A percentile compares a stretch with the other conserved stretches of the same genome.
These are phyloP conservation scores for Craterostigma plantagineum DNA, from an alignment of 257 asterid species.

Conservation along the genomic window DNA sequence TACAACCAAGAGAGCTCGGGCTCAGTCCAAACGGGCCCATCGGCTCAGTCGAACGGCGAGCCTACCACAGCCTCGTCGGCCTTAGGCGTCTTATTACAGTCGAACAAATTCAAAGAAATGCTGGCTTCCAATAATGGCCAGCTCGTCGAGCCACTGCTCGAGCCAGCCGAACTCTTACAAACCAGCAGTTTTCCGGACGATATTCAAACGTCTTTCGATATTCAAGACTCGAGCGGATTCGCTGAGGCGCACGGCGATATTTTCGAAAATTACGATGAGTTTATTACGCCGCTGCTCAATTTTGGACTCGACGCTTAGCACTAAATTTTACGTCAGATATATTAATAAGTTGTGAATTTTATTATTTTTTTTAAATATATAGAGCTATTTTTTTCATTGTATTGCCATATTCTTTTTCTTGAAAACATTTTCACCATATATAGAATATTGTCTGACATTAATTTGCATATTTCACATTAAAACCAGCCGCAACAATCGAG, in stretches of 20 bases:
- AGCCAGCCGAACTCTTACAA: slow-evolving; percentile 25
- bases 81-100: slow-evolving; percentile 32
- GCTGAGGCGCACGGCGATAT: slow-evolving; percentile 45
- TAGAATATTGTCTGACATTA: too few relatives aligned
- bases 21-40: slow-evolving; percentile 8
- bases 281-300: slow-evolving; percentile 39
- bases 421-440: too few relatives aligned
- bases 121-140: slow-evolving; percentile 21
- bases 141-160: slow-evolving; percentile 12
- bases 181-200: slow-evolving; percentile 62
- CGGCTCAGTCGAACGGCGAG: not conserved
- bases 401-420: too few relatives aligned
- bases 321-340: not conserved
- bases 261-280: slow-evolving; percentile 38
- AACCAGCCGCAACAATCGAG: too few relatives aligned
- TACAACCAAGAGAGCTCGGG: slow-evolving; percentile 6
- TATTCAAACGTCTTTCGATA: slow-evolving; percentile 76
- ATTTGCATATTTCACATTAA: too few relatives aligned
- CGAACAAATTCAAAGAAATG: slow-evolving; percentile 57
- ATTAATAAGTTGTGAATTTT: not conserved
- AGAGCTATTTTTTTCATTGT: too few relatives aligned
- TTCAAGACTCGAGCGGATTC: slow-evolving; percentile 48
- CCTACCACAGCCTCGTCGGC: slow-evolving; percentile 6
- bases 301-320: slow-evolving; percentile 36
- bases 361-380: too few relatives aligned